These are phyloP conservation scores for Dipodascus albidus DNA, from an alignment of 805 yeast genomes.

Conservation along the genomic window DNA sequence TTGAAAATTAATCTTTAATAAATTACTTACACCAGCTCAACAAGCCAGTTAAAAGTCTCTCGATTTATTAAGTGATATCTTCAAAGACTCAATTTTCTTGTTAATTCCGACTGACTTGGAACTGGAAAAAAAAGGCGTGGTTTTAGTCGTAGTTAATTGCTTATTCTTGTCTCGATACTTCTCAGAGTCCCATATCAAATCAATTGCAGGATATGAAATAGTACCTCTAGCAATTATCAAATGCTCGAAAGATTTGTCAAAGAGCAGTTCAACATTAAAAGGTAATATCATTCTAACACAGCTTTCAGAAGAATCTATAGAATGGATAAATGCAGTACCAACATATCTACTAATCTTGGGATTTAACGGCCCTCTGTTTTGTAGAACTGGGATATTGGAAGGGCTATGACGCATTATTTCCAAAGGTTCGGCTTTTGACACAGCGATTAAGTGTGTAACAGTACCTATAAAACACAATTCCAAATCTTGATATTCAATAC, in stretches of 20 bases:
- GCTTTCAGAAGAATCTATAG: not conserved
- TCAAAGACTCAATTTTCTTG: conserved; percentile 8
- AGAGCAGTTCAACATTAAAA: not conserved
- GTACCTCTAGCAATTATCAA: not conserved
- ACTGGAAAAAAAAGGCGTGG: conserved; percentile 10
- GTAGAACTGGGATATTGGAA: not conserved
- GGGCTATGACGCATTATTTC: not conserved
- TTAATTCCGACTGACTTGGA: not conserved
- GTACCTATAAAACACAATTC: not conserved
- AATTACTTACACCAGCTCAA: no score
- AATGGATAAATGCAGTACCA: not conserved
- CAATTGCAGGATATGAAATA: not conserved
- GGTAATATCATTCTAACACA: not conserved
- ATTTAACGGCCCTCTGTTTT: not conserved
- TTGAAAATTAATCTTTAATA: no score
- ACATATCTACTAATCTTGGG: not conserved
- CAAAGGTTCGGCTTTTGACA: not conserved
- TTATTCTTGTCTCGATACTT: conserved; percentile 14
- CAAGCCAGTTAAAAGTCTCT: conserved; percentile 1
- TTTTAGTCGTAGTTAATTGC: conserved; percentile 23
- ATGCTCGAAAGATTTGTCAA: not conserved
- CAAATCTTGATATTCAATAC: not conserved
- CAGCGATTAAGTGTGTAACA: not conserved
- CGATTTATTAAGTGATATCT: conserved; percentile 13
- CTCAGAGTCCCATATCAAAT: not conserved